phyloP scores from a whole-genome alignment of 2,329 filamentous ascomycete genomes.

The Phialophora tarda region DNA sequence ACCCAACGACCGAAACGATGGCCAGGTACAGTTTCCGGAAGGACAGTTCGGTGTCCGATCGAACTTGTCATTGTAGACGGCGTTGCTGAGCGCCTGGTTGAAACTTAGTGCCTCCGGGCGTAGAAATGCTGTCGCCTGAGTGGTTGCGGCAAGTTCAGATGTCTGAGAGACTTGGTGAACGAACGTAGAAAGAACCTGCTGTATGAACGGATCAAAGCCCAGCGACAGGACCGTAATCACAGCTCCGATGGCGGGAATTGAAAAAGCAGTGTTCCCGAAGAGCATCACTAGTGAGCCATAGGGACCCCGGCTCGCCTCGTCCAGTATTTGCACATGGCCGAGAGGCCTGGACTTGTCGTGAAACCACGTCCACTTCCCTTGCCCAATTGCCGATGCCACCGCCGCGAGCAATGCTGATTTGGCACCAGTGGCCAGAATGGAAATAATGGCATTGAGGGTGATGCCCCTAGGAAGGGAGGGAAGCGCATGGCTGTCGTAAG shows the following conservation, averaged over 20 bases:
- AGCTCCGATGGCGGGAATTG: too few relatives aligned
- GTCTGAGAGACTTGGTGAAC: neutral
- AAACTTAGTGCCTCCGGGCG: too few relatives aligned
- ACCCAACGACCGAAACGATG: neutral
- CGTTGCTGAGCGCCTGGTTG: neutral
- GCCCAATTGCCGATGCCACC: slow-evolving; percentile 10
- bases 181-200: slow-evolving; percentile 1
- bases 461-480: slow-evolving; percentile 1
- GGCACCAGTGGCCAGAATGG: neutral
- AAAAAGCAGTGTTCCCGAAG: too few relatives aligned
- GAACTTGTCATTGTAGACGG: neutral
- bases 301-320: too few relatives aligned
- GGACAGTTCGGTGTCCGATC: neutral
- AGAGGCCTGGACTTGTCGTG: neutral
- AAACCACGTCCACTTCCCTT: slow-evolving; percentile 11
- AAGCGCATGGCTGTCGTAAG: neutral
- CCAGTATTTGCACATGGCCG: too few relatives aligned
- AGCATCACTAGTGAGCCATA: too few relatives aligned
- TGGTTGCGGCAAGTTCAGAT: neutral
- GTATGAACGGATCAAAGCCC: neutral
- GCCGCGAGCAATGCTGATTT: slow-evolving; percentile 10
- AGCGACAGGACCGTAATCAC: too few relatives aligned
- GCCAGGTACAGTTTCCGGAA: neutral
- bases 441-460: neutral
- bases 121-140: neutral